phyloP scores from a whole-genome alignment of 371 early-diverging fungal genomes.

The Mucor irregularis region DNA sequence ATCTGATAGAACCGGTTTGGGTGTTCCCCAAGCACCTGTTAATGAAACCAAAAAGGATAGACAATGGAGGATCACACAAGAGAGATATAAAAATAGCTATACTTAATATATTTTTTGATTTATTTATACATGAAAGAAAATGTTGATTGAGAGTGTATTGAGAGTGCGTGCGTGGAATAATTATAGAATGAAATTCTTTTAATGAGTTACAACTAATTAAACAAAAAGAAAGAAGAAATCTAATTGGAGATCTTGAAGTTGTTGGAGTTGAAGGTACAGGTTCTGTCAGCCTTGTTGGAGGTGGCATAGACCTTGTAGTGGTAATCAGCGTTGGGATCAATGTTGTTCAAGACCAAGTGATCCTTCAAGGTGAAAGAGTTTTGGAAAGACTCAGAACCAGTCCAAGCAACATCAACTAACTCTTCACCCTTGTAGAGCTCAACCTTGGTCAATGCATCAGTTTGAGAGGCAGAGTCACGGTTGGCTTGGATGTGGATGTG shows the following conservation, averaged over 20 bases:
- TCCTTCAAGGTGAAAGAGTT: constrained; percentile 25
- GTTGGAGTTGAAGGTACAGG: constrained; percentile 29
- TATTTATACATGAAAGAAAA: not conserved
- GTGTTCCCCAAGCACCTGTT: not conserved
- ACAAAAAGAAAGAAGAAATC: too few relatives aligned
- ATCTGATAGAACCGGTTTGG: constrained; percentile 20
- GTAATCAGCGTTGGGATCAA: constrained; percentile 16
- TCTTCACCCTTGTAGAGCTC: constrained; percentile 22
- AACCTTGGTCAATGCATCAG: constrained; percentile 21
- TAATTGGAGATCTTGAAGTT: constrained; percentile 22
- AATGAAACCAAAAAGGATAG: constrained; percentile 13
- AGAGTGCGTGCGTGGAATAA: not conserved
- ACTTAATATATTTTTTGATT: not conserved
- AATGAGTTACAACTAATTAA: too few relatives aligned
- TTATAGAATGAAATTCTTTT: too few relatives aligned
- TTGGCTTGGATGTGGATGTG: constrained; percentile 12
- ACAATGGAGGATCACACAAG: constrained; percentile 14
- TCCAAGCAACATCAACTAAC: constrained; percentile 19
- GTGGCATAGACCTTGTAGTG: constrained; percentile 23
- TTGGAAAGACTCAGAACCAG: constrained; percentile 11
- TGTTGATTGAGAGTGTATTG: not conserved
- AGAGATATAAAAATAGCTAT: constrained; percentile 13
- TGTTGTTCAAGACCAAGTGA: constrained; percentile 19
- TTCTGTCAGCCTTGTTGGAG: constrained; percentile 13
- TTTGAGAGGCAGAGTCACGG: constrained; percentile 33